phyloP scores from a whole-genome alignment of 306 rosid genomes.

The Glycyrrhiza uralensis region DNA sequence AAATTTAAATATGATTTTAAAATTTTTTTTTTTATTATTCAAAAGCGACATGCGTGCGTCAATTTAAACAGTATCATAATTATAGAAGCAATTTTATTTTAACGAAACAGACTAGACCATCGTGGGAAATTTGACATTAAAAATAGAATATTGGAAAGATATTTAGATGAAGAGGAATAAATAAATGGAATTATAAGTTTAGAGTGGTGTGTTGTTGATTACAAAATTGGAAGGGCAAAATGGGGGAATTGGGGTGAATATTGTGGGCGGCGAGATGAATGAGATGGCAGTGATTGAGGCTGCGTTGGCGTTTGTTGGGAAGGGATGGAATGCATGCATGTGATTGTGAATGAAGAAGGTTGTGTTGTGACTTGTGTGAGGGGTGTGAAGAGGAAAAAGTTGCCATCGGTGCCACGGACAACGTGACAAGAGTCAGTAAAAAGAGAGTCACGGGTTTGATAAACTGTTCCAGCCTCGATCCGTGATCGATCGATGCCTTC shows the following conservation, averaged over 20 bases:
- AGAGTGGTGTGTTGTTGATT: background rate
- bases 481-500: background rate
- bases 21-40: too few species aligned
- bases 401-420: slow-evolving; percentile 19
- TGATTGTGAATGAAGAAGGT: slow-evolving; percentile 12
- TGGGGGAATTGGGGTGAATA: background rate
- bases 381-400: slow-evolving; percentile 19
- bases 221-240: slow-evolving; percentile 18
- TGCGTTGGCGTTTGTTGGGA: background rate
- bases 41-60: too few species aligned
- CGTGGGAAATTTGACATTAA: background rate
- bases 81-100: too few species aligned
- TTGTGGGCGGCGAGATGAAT: background rate
- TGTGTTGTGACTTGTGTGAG: too few species aligned
- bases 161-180: background rate
- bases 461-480: slow-evolving; percentile 1
- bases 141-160: background rate
- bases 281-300: background rate
- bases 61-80: too few species aligned
- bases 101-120: too few species aligned
- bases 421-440: slow-evolving; percentile 30
- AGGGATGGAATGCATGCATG: slow-evolving; percentile 19
- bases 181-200: background rate
- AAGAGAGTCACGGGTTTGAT: slow-evolving; percentile 38
- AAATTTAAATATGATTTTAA: too few species aligned